Percentiles rank a stretch among this genome's conserved stretches.
phyloP scores from a whole-genome alignment of 257 asterid species.

The Ilex aquifolium region DNA sequence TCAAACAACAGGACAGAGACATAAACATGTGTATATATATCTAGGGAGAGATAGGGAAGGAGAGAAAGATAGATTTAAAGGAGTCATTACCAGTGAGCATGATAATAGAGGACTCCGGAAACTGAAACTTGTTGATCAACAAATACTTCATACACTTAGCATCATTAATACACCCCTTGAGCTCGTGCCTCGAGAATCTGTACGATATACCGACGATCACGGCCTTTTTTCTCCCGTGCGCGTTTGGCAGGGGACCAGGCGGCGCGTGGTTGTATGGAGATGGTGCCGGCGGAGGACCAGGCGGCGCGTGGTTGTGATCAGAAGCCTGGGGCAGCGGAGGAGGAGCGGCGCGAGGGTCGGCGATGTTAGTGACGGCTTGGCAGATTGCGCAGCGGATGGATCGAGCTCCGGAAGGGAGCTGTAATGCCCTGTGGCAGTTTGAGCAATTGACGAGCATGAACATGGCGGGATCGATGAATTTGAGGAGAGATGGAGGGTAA shows the following conservation, averaged over 20 bases:
- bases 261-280: slow-evolving; percentile 72
- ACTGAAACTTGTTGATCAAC: slow-evolving; percentile 62
- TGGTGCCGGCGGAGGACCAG: slow-evolving; percentile 29
- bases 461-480: slow-evolving; percentile 22
- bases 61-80: too few species aligned
- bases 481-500: not conserved
- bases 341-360: slow-evolving; percentile 52
- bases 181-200: slow-evolving; percentile 68
- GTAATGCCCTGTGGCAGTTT: slow-evolving; percentile 60
- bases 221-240: slow-evolving; percentile 82
- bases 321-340: slow-evolving; percentile 14
- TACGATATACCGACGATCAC: slow-evolving; percentile 92
- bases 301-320: slow-evolving; percentile 15
- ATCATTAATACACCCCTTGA: slow-evolving; percentile 90
- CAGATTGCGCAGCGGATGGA: slow-evolving; percentile 92
- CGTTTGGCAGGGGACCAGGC: slow-evolving; percentile 62
- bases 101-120: slow-evolving; percentile 84
- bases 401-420: slow-evolving; percentile 78
- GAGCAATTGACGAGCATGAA: slow-evolving; percentile 71
- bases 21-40: not conserved
- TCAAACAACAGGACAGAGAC: slow-evolving; percentile 3
- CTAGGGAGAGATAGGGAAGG: too few species aligned
- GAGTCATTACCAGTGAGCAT: slow-evolving; percentile 69
- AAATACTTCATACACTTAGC: slow-evolving; percentile 91
- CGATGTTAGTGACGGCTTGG: slow-evolving; percentile 62